Evolutionary conservation across 805 yeast species (phyloP).

Genomic region (Hyphopichia homilentoma): DNA sequence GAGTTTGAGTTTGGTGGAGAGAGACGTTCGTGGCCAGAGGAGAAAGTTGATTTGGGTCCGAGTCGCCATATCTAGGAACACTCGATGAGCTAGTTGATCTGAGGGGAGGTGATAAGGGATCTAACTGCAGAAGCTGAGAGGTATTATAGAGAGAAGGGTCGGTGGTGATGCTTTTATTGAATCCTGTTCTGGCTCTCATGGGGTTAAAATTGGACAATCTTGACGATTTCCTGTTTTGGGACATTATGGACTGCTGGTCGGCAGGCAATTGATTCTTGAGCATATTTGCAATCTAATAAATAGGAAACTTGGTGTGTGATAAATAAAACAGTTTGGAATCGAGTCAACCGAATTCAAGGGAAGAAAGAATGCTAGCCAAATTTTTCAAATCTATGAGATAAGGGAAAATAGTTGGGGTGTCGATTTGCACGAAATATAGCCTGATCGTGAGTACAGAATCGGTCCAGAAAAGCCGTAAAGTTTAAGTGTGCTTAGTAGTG

Average conservation of each 20-base stretch:
- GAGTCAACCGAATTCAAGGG: no score
- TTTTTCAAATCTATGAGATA: no score
- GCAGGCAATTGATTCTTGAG: not conserved
- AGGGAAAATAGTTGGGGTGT: no score
- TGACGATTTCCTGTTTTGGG: slow-evolving; percentile 7
- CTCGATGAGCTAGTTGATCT: not conserved
- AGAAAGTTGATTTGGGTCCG: not conserved
- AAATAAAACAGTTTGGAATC: no score
- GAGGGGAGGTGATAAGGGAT: not conserved
- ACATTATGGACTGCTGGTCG: slow-evolving; percentile 5
- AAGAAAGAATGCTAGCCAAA: no score
- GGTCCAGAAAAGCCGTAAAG: no score
- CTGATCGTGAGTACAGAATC: no score
- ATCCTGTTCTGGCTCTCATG: slow-evolving; percentile 8
- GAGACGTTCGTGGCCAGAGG: not conserved
- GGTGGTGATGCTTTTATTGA: not conserved
- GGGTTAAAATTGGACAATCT: slow-evolving; percentile 13
- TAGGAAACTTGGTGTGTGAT: no score
- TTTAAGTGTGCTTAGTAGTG: no score
- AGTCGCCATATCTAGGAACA: no score
- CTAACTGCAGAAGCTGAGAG: not conserved
- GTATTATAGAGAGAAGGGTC: not conserved
- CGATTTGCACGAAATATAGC: no score
- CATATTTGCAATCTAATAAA: not conserved
- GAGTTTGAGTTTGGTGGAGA: not conserved